A percentile compares a stretch with the other conserved stretches of the same genome.
Conservation (phyloP, 257 asterid species). For the Jacaranda copaia region DNA sequence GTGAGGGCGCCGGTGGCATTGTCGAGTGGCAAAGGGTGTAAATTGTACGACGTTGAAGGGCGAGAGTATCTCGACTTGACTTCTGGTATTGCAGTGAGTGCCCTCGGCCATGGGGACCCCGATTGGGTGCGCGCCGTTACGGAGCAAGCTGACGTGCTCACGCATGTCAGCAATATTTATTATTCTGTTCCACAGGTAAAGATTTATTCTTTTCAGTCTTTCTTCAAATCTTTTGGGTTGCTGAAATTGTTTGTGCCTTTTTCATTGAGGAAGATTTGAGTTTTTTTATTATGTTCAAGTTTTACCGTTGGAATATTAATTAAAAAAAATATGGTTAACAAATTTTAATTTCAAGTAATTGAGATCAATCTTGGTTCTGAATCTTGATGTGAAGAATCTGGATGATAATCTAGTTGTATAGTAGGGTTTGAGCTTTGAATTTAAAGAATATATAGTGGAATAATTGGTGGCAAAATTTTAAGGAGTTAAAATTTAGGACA, state of each 20-base stretch:
- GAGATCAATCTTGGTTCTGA: not conserved
- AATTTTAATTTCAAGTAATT: not conserved
- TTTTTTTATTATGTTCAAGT: not conserved
- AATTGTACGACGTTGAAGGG: slow-evolving; percentile 63
- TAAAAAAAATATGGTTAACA: too few relatives aligned
- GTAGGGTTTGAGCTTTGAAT: not conserved
- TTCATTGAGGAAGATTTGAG: not conserved
- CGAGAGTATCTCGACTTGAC: slow-evolving; percentile 66
- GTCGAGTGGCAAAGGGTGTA: slow-evolving; percentile 65
- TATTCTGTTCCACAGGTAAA: slow-evolving; percentile 61
- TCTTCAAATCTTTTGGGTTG: not conserved
- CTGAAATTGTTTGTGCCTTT: not conserved
- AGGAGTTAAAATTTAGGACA: not conserved
- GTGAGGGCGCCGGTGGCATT: slow-evolving; percentile 64
- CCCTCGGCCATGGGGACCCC: slow-evolving; percentile 72
- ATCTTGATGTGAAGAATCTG: not conserved
- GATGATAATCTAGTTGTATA: too few relatives aligned
- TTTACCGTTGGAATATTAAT: too few relatives aligned
- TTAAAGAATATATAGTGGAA: not conserved
- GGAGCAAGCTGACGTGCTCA: slow-evolving; percentile 52
- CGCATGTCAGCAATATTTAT: slow-evolving; percentile 67
- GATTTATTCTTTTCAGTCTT: not conserved
- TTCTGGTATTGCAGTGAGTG: slow-evolving; percentile 67
- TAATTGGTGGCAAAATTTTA: not conserved
- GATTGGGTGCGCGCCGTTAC: slow-evolving; percentile 63